A percentile compares a stretch with the other conserved stretches of the same genome.
Conservation (phyloP, 2,329 filamentous ascomycete genomes). For the Fusarium goolgardi region DNA sequence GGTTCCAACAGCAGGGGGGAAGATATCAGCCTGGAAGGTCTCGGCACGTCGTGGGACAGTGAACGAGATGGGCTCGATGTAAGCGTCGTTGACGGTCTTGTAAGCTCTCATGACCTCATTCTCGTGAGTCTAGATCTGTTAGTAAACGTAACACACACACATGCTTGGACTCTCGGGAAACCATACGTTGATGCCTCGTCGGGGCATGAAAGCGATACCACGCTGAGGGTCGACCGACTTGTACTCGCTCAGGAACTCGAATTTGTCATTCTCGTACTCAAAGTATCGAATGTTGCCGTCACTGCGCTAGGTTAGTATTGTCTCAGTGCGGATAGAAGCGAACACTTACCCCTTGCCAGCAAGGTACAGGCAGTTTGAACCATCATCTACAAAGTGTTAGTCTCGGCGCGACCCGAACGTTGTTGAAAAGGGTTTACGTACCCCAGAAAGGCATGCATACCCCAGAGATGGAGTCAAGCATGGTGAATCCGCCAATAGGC, state of each 20-base stretch:
- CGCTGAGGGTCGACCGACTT: conserved; percentile 96
- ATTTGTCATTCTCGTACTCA: conserved; percentile 98
- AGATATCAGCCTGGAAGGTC: conserved; percentile 97
- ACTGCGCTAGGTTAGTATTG: conserved; percentile 58
- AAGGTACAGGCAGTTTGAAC: conserved; percentile 93
- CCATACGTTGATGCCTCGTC: conserved; percentile 89
- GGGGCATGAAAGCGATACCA: conserved; percentile 92
- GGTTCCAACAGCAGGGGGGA: conserved; percentile 82
- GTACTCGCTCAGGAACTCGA: conserved; percentile 96
- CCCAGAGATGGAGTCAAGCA: conserved; percentile 94
- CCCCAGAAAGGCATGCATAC: conserved; percentile 99
- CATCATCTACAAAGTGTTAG: conserved; percentile 72
- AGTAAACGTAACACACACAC: conserved; percentile 25
- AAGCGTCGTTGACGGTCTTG: conserved; percentile 95
- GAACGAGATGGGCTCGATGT: conserved; percentile 97
- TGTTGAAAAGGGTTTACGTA: conserved; percentile 50
- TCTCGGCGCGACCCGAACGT: neutral
- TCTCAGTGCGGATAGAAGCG: neutral
- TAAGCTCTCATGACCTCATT: conserved; percentile 96
- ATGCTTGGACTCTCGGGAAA: conserved; percentile 2
- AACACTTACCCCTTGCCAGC: conserved; percentile 91
- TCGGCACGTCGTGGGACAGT: conserved; percentile 94
- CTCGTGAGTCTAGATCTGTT: conserved; percentile 76
- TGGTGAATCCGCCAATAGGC: conserved; percentile 89
- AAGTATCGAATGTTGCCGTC: conserved; percentile 99